Conservation (phyloP, 345 rosid genomes). For the Raphanus sativus region DNA sequence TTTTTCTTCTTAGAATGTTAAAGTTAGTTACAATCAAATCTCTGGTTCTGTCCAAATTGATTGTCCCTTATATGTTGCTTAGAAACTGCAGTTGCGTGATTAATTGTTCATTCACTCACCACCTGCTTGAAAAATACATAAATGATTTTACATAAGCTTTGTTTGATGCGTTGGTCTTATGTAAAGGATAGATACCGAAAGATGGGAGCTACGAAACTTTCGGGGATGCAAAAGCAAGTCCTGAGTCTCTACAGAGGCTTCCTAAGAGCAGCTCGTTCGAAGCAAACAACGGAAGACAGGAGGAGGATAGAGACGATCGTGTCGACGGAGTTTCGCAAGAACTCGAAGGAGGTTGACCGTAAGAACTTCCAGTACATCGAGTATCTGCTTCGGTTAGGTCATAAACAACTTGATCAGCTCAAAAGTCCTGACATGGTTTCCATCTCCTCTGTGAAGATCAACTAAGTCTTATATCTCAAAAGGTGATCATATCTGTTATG, state of each 20-base stretch:
- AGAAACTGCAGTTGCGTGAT: too few relatives aligned
- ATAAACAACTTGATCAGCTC: slow-evolving; percentile 80
- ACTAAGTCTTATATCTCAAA: slow-evolving; percentile 1
- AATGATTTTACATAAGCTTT: background rate
- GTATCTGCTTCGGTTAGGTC: slow-evolving; percentile 76
- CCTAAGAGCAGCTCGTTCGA: slow-evolving; percentile 74
- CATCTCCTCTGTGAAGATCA: slow-evolving; percentile 46
- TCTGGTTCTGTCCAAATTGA: too few relatives aligned
- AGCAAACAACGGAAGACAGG: slow-evolving; percentile 53
- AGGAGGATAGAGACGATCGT: slow-evolving; percentile 60
- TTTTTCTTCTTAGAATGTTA: too few relatives aligned
- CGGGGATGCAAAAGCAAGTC: slow-evolving; percentile 91
- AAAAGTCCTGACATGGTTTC: slow-evolving; percentile 56
- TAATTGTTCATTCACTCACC: too few relatives aligned
- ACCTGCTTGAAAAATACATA: too few relatives aligned
- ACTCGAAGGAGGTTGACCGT: slow-evolving; percentile 66
- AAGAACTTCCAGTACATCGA: slow-evolving; percentile 77
- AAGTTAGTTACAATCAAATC: too few relatives aligned
- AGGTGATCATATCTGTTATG: background rate
- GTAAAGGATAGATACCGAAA: background rate
- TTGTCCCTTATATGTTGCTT: too few relatives aligned
- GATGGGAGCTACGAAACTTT: slow-evolving; percentile 48
- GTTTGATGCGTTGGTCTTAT: background rate
- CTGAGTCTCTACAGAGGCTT: slow-evolving; percentile 77
- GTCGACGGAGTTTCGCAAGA: slow-evolving; percentile 59